Evolutionary conservation across 805 yeast genomes (phyloP).

Genomic region (Ogataea paraovalis): DNA sequence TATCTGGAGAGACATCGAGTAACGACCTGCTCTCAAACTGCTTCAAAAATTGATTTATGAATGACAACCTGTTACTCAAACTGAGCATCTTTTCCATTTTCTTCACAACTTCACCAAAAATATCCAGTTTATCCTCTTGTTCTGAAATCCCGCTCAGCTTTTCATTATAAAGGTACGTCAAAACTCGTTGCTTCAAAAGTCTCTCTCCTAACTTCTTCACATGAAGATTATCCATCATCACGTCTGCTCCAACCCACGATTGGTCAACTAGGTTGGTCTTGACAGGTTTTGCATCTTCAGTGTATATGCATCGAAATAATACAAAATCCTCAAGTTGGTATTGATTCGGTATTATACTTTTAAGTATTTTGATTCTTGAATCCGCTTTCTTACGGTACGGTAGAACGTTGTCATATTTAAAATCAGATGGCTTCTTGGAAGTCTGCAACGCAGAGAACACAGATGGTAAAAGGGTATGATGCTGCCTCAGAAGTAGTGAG

Average conservation of each 20-base stretch:
- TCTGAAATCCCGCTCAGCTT: not conserved
- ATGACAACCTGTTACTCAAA: not conserved
- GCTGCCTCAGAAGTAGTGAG: not conserved
- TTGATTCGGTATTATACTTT: slow-evolving; percentile 21
- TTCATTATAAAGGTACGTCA: not conserved
- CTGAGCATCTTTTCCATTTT: not conserved
- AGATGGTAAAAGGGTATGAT: not conserved
- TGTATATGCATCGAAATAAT: slow-evolving; percentile 22
- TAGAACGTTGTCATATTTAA: slow-evolving; percentile 12
- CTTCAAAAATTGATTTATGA: slow-evolving; percentile 1
- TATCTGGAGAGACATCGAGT: slow-evolving; percentile 6
- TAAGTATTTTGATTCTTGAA: slow-evolving; percentile 20
- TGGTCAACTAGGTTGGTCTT: slow-evolving; percentile 11
- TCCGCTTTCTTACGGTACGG: slow-evolving; percentile 21
- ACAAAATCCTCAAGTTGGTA: slow-evolving; percentile 18
- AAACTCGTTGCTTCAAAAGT: slow-evolving; percentile 2
- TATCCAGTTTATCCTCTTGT: not conserved
- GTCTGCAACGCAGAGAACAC: not conserved
- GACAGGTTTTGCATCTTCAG: slow-evolving; percentile 5
- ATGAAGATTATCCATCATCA: slow-evolving; percentile 6
- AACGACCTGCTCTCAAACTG: not conserved
- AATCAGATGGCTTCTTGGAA: slow-evolving; percentile 1
- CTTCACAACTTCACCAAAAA: not conserved
- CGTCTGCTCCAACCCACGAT: slow-evolving; percentile 1
- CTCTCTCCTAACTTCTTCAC: slow-evolving; percentile 9